Evolutionary conservation across 1,284 basidiomycete species (phyloP).

Genomic region (Cystobasidium sp.): DNA sequence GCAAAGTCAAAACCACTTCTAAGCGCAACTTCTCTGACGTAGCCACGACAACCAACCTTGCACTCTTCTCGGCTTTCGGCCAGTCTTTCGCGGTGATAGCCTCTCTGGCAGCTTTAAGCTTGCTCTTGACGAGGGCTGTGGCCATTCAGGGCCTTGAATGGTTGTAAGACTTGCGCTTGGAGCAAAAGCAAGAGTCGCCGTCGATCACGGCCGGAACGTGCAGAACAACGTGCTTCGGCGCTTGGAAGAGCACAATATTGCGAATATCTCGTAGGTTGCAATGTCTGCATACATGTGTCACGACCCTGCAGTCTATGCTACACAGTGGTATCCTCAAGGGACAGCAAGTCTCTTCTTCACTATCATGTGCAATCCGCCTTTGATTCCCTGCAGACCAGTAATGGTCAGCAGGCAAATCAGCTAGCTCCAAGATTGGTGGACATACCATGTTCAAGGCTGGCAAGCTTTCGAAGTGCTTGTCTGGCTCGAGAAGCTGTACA

Average conservation of each 20-base stretch:
- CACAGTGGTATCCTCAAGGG: background rate
- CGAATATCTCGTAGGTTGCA: too few relatives aligned
- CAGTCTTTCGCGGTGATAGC: constrained; percentile 77
- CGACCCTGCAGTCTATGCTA: background rate
- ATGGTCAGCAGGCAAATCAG: too few relatives aligned
- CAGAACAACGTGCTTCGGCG: too few relatives aligned
- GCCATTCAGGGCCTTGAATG: constrained; percentile 7
- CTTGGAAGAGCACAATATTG: too few relatives aligned
- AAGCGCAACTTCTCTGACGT: background rate
- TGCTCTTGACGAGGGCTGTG: constrained; percentile 65
- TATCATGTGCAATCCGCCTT: background rate
- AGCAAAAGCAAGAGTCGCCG: too few relatives aligned
- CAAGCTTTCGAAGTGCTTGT: constrained; percentile 1
- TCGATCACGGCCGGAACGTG: too few relatives aligned
- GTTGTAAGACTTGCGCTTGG: background rate
- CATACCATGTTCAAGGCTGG: background rate
- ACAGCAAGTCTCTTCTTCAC: background rate
- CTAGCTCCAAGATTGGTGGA: too few relatives aligned
- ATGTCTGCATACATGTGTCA: too few relatives aligned
- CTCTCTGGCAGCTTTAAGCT: constrained; percentile 80
- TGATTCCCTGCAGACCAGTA: background rate
- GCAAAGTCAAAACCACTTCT: too few relatives aligned
- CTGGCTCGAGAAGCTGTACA: background rate
- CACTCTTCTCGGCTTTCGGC: constrained; percentile 68
- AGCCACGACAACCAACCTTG: constrained; percentile 61